These are phyloP conservation scores for Podospora australis DNA, from an alignment of 495 filamentous ascomycete species.

Conservation along the genomic window DNA sequence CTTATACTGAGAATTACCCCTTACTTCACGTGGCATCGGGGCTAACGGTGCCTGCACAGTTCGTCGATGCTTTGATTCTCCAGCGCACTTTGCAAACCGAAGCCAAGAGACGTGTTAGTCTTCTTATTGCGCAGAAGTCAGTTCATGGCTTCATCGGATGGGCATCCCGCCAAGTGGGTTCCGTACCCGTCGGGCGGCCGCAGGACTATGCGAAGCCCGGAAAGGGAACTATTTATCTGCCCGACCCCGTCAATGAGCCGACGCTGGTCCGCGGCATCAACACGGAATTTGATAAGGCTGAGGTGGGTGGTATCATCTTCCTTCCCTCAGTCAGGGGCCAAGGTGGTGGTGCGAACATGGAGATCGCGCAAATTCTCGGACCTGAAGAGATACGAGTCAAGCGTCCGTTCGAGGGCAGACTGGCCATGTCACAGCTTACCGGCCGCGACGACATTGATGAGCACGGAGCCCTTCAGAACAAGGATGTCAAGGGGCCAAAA, in stretches of 20 bases:
- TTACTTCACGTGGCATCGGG: not conserved
- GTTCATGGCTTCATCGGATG: conserved; percentile 85
- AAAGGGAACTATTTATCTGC: conserved; percentile 79
- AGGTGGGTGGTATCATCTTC: conserved; percentile 76
- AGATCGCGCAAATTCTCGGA: conserved; percentile 71
- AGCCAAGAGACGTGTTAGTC: conserved; percentile 79
- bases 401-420: conserved; percentile 69
- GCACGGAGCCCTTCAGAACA: conserved; percentile 43
- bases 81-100: conserved; percentile 83
- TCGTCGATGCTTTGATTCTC: conserved; percentile 90
- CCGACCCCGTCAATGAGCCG: conserved; percentile 77
- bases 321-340: conserved; percentile 76
- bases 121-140: conserved; percentile 91
- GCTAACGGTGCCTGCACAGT: conserved; percentile 42
- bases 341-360: conserved; percentile 64
- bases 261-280: conserved; percentile 76
- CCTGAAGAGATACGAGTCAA: conserved; percentile 80
- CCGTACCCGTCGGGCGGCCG: conserved; percentile 82
- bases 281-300: conserved; percentile 77
- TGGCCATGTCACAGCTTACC: conserved; percentile 70
- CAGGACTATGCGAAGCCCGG: conserved; percentile 81
- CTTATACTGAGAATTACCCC: too few species aligned
- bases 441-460: conserved; percentile 63
- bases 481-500: conserved; percentile 45
- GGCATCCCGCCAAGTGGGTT: conserved; percentile 69